phyloP scores from a whole-genome alignment of 805 yeast species.

The Monosporozyma unispora region DNA sequence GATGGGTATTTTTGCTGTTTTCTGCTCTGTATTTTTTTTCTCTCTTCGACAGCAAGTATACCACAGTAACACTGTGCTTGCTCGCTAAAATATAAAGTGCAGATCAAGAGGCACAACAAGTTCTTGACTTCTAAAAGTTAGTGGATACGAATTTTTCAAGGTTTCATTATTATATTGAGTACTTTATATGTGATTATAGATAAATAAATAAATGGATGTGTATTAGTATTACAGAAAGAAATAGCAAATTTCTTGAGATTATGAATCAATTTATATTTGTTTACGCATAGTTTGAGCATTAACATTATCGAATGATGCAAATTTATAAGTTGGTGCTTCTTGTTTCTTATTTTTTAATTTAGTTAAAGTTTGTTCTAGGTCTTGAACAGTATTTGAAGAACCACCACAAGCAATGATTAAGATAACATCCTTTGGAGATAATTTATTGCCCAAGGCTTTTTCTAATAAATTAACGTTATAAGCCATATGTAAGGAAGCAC shows the following conservation, averaged over 20 bases:
- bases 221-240: neutral
- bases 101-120: too few species aligned
- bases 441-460: conserved; percentile 8
- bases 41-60: too few species aligned
- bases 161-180: too few species aligned
- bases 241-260: neutral
- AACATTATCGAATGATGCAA: neutral
- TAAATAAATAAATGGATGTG: too few species aligned
- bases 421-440: conserved; percentile 35
- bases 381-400: conserved; percentile 30
- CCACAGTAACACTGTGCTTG: too few species aligned
- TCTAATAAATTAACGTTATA: conserved; percentile 27
- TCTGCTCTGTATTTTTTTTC: too few species aligned
- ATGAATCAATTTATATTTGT: neutral
- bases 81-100: too few species aligned
- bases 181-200: too few species aligned
- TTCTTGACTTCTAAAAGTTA: too few species aligned
- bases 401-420: conserved; percentile 57
- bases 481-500: conserved; percentile 54
- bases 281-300: neutral
- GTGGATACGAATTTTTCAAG: too few species aligned
- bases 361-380: conserved; percentile 14
- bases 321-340: neutral
- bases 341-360: conserved; percentile 3
- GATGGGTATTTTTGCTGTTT: too few species aligned